Evolutionary conservation across 2,329 filamentous ascomycete species (phyloP), one percentile per base, ranked within the genome.

Genomic region (Tolypocladium amazonense): DNA sequence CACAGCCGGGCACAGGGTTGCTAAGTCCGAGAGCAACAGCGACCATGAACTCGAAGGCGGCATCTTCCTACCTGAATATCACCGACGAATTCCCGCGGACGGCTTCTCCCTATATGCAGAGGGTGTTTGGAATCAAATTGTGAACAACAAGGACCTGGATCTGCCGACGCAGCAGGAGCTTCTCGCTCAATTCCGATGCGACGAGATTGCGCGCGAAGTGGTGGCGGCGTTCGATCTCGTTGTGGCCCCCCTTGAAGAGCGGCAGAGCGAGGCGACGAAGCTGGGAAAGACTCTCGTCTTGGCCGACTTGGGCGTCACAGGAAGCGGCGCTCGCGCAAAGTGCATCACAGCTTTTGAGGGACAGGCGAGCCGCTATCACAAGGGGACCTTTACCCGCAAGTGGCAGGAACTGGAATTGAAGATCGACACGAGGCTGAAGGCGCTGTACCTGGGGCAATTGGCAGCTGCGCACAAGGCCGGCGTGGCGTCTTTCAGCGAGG

Each of bases 81-180:
- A 99, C 76, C 84, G 94, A 62, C 84, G 94, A 60, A 99, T 99
- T 64, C 94, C 94, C 14, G 94, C 94, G 12, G 94, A 99, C 73
- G 94, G 94, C n/a, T 94, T 97, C 71, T 90, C 93, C 0, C 82
- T 92, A 61, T 99, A 99, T 68, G 92, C 94, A 0, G 87, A 94
- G 71, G 91, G 92, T 47, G 86, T 99, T 53, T 99, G 94, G 94
- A 92, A 97, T 69, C 93, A 97, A 75, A 99, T 99, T 70, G 92
- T 96, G 67, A 89, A 93, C 79, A 99, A 99, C 81, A 99, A 99
- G 75, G 94, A 99, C 70, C 81, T 99, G 59, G 94, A 99, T 74
- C 76, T 99, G 61, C 94, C 94, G 4, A 97, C 94, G 0, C 94
- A 99, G 72, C 94, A 99, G 75, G 94, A 99, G 73, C 81, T 99